Evolutionary conservation across 2,329 filamentous ascomycete genomes (phyloP).

Genomic region (Colletotrichum graminicola): DNA sequence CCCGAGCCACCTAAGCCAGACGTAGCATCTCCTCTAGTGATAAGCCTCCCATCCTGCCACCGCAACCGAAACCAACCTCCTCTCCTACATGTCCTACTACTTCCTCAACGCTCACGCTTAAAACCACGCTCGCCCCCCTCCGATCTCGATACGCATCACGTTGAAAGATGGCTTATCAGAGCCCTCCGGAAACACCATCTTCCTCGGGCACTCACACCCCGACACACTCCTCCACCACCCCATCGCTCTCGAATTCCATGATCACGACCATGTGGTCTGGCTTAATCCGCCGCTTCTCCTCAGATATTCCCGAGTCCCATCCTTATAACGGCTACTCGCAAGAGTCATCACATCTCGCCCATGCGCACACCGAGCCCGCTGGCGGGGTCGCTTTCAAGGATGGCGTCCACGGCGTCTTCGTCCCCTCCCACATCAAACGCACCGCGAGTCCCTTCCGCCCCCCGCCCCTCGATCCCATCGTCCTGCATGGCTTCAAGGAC

Average conservation of each 20-base stretch:
- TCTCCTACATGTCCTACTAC: conserved; percentile 4
- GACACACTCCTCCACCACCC: conserved; percentile 44
- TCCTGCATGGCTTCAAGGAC: conserved; percentile 74
- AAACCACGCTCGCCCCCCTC: not conserved
- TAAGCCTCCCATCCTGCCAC: conserved; percentile 1
- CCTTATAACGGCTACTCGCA: conserved; percentile 43
- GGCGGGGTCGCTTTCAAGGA: conserved; percentile 50
- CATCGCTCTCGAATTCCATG: conserved; percentile 49
- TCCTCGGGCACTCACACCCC: conserved; percentile 48
- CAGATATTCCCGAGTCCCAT: conserved; percentile 54
- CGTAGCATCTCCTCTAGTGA: conserved; percentile 15
- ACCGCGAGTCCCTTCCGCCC: conserved; percentile 85
- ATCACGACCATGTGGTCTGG: conserved; percentile 66
- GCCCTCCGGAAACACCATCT: conserved; percentile 43
- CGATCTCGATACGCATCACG: conserved; percentile 5
- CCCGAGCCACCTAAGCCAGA: not conserved
- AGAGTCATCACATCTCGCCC: conserved; percentile 44
- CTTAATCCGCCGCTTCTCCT: conserved; percentile 75
- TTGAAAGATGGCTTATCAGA: conserved; percentile 37
- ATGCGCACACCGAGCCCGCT: conserved; percentile 45
- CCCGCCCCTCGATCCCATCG: conserved; percentile 86
- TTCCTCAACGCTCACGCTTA: conserved; percentile 2
- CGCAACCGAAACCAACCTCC: conserved; percentile 6
- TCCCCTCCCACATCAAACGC: conserved; percentile 66
- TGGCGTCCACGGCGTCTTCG: conserved; percentile 71